Conservation (phyloP, 1,284 basidiomycete species). For the Ustilago tritici region DNA sequence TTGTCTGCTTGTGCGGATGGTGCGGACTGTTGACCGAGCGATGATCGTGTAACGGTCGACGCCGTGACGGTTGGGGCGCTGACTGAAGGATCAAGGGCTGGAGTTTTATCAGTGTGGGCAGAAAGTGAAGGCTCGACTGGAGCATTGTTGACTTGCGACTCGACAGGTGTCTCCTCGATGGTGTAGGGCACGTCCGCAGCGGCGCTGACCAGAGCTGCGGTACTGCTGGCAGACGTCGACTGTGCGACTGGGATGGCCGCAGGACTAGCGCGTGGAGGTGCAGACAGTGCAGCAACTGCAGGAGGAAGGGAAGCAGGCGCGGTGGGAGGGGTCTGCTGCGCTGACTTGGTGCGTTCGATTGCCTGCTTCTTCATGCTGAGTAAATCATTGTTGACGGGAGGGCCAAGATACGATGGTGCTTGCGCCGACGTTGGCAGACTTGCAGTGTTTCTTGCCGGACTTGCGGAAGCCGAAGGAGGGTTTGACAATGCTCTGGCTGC, state of each 20-base stretch:
- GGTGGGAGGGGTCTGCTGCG: background rate
- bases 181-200: conserved; percentile 7
- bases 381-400: conserved; percentile 18
- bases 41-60: background rate
- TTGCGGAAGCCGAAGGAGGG: conserved; percentile 12
- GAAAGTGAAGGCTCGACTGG: background rate
- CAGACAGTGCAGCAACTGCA: background rate
- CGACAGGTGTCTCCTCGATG: conserved; percentile 3
- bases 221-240: background rate
- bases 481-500: conserved; percentile 17
- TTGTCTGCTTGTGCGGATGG: background rate
- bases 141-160: background rate
- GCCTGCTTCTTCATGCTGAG: conserved; percentile 30
- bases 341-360: conserved; percentile 1
- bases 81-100: background rate
- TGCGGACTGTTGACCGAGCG: background rate
- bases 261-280: conserved; percentile 3
- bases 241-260: background rate
- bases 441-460: conserved; percentile 10
- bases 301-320: conserved; percentile 5
- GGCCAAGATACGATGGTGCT: conserved; percentile 20
- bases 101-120: background rate
- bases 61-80: background rate
- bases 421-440: conserved; percentile 10
- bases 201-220: background rate